A percentile compares a stretch with the other conserved stretches of the same genome.
Evolutionary conservation across 257 asterid genomes (phyloP).

Genomic region (Craterostigma plantagineum): DNA sequence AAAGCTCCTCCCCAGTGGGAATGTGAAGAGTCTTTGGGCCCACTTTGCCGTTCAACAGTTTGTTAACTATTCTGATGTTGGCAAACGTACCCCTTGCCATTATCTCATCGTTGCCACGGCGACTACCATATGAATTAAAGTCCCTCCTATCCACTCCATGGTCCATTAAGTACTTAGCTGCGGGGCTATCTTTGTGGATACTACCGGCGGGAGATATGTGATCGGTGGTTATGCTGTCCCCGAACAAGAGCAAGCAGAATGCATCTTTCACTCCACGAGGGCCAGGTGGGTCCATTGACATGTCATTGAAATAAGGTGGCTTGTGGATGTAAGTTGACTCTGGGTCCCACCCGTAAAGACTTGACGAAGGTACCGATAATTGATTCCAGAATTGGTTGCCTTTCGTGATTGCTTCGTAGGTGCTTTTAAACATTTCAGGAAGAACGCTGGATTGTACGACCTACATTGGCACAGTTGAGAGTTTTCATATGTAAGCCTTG

Average conservation of each 20-base stretch:
- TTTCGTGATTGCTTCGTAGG: constrained; percentile 72
- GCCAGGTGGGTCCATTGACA: constrained; percentile 86
- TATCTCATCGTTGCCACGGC: constrained; percentile 92
- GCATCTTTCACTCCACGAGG: constrained; percentile 77
- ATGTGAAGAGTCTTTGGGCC: constrained; percentile 87
- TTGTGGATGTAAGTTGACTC: constrained; percentile 81
- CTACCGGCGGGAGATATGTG: constrained; percentile 99
- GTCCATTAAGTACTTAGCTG: constrained; percentile 70
- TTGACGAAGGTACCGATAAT: constrained; percentile 56
- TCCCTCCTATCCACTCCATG: constrained; percentile 76
- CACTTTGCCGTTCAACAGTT: constrained; percentile 67
- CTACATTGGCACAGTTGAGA: constrained; percentile 12
- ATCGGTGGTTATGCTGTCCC: constrained; percentile 92
- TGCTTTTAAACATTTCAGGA: constrained; percentile 88
- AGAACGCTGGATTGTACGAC: constrained; percentile 88
- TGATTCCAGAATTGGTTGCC: constrained; percentile 78
- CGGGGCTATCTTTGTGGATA: constrained; percentile 83
- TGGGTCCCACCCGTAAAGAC: constrained; percentile 68
- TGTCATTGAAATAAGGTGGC: constrained; percentile 79
- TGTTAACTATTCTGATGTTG: constrained; percentile 68
- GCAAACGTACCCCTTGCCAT: constrained; percentile 98
- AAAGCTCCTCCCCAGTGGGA: constrained; percentile 74
- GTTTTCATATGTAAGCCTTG: no score
- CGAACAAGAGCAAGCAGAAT: constrained; percentile 66
- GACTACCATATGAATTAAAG: constrained; percentile 90